Evolutionary conservation across 1,139 yeast genomes (phyloP), one percentile per base, ranked within the genome.

Genomic region (Taiozyma sp.): DNA sequence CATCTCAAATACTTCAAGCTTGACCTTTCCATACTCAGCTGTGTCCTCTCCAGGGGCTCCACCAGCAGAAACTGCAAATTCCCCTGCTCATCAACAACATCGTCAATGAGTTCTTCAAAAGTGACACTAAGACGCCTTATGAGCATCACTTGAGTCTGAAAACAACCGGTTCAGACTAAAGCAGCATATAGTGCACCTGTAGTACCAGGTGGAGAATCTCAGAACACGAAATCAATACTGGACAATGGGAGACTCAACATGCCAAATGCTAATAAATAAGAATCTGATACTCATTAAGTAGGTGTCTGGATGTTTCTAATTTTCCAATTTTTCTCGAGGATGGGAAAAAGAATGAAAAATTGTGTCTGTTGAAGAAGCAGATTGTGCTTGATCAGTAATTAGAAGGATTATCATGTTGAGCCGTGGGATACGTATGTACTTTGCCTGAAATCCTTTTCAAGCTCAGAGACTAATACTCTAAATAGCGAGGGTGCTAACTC

Each of bases 401-500:
- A 4, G n/a, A 38, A 9, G 19, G 2, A 19, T 5, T 1, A 29
- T 27, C 16, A 53, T 53, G 55, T 43, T 53, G 43, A 44, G 45
- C 29, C 54, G 56, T 46, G 48, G 41, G 29, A 44, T 53, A 48
- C 43, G 51, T 48, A 46, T 12, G 51, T 16, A 19, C 19, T 19
- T 2, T 19, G 19, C 19, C 19, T 19, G 40, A 12, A 7, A 12
- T 3, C 9, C 24, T 19, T 19, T 19, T 10, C 13, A 10, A 5
- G 9, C 14, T 9, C 14, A 38, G 7, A 19, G 12, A 38, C 41
- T 38, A 38, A 38, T 19, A n/a, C 19, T n/a, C 6, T 14, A 32
- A 14, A 36, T 16, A 49, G 51, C 54, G 52, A 51, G 52, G 45
- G 51, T 43, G 27, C 27, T 53, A 1, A 30, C 41, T 29, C 52